Percentiles rank a stretch among this genome's conserved stretches.
Evolutionary conservation across 1,284 basidiomycete genomes (phyloP).

Genomic region (Takashimella tepidaria): DNA sequence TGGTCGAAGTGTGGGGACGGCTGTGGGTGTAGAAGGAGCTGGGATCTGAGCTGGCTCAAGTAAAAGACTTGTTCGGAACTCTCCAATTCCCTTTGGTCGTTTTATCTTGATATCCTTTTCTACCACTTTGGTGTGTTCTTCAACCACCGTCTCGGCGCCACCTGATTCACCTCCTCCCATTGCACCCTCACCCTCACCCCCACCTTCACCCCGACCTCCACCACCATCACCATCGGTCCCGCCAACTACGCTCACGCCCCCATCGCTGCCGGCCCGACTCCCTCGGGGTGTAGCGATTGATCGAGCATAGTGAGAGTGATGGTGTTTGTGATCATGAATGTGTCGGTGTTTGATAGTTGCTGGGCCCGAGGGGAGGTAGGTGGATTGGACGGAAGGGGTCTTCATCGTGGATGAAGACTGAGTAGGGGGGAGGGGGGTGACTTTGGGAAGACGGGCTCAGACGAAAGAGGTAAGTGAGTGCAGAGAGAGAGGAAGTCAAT

Average conservation of each 20-base stretch:
- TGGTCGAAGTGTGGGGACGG: too few species aligned
- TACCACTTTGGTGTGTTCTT: conserved; percentile 4
- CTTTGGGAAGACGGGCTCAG: too few species aligned
- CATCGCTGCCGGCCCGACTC: neutral
- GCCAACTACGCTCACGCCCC: neutral
- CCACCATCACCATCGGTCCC: too few species aligned
- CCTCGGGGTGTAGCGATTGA: neutral
- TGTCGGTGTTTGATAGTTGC: conserved; percentile 1
- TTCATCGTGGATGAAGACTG: too few species aligned
- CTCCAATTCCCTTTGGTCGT: neutral
- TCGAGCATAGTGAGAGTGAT: conserved; percentile 16
- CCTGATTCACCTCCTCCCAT: conserved; percentile 8
- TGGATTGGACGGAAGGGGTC: neutral
- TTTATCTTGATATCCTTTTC: conserved; percentile 11
- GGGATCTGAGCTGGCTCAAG: neutral
- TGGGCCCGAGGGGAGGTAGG: neutral
- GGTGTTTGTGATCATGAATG: conserved; percentile 15
- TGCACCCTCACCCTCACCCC: too few species aligned
- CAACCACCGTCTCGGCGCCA: conserved; percentile 7
- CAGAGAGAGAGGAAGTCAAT: too few species aligned
- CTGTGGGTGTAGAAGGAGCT: neutral
- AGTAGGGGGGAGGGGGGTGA: neutral
- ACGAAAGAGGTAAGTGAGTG: too few species aligned
- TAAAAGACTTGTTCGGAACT: neutral
- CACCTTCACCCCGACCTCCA: too few species aligned